phyloP scores from a whole-genome alignment of 305 asterid genomes.

The Plantago coronopus region DNA sequence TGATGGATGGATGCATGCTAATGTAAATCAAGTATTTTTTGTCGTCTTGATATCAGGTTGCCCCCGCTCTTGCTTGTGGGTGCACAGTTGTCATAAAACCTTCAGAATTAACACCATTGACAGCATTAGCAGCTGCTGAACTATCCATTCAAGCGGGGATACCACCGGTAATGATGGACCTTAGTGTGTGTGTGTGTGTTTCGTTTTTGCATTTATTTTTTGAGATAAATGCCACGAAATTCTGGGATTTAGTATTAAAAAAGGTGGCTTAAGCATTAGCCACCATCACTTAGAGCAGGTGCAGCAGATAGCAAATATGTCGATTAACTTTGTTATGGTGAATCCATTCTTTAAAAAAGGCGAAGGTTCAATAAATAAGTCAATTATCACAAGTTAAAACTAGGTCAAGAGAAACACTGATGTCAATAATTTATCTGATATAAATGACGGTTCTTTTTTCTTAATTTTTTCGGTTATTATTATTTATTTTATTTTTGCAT shows the following conservation, averaged over 20 bases:
- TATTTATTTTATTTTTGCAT: no score
- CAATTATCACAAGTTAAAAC: not conserved
- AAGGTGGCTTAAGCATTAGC: not conserved
- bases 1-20: constrained; percentile 7
- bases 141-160: constrained; percentile 96
- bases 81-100: constrained; percentile 95
- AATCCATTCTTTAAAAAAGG: no score
- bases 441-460: constrained; percentile 1
- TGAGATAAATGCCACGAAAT: not conserved
- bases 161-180: constrained; percentile 64
- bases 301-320: not conserved
- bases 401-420: not conserved
- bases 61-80: constrained; percentile 98
- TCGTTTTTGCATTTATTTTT: no score
- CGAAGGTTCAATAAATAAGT: no score
- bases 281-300: not conserved
- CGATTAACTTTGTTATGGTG: no score
- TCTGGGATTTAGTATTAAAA: not conserved
- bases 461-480: not conserved
- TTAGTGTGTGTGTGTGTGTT: no score
- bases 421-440: constrained; percentile 12
- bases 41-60: constrained; percentile 53
- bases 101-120: constrained; percentile 88
- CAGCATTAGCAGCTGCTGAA: constrained; percentile 97
- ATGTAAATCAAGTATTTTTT: constrained; percentile 20